Percentiles rank a stretch among this genome's conserved stretches.
Conservation (phyloP, 2,329 filamentous ascomycete genomes). For the Mariannaea sp. region DNA sequence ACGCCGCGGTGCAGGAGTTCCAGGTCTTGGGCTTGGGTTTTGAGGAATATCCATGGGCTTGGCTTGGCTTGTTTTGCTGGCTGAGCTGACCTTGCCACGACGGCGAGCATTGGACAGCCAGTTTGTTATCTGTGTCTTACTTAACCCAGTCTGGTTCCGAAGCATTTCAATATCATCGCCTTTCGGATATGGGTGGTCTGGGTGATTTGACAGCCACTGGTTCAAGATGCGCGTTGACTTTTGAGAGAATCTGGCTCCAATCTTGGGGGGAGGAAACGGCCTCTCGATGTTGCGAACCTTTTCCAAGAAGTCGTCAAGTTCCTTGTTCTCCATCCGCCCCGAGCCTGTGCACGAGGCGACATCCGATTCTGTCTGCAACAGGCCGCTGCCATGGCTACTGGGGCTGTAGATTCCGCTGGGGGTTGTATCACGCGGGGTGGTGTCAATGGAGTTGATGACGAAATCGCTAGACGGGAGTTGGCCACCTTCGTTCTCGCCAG, state of each 20-base stretch:
- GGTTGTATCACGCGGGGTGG: not conserved
- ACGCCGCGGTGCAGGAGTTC: constrained; percentile 41
- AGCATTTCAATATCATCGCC: constrained; percentile 49
- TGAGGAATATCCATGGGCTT: constrained; percentile 61
- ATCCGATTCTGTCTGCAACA: constrained; percentile 7
- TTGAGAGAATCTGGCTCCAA: constrained; percentile 12
- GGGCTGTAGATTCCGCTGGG: constrained; percentile 9
- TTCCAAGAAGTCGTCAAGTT: constrained; percentile 5
- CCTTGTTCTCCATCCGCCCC: constrained; percentile 4
- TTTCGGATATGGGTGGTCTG: constrained; percentile 9
- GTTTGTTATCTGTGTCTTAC: constrained; percentile 78
- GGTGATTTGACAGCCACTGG: constrained; percentile 11
- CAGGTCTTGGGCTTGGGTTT: constrained; percentile 14
- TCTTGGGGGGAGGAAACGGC: constrained; percentile 11
- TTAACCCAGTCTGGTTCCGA: constrained; percentile 74
- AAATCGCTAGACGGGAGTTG: not conserved
- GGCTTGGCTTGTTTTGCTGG: not conserved
- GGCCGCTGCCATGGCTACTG: constrained; percentile 13
- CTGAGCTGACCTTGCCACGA: constrained; percentile 65
- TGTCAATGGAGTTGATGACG: not conserved
- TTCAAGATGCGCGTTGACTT: constrained; percentile 10
- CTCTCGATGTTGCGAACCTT: constrained; percentile 6
- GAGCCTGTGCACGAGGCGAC: constrained; percentile 5
- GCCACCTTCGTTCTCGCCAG: not conserved
- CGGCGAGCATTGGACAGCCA: constrained; percentile 87